These are phyloP conservation scores for Alternaria sp. DNA, from an alignment of 2,329 filamentous ascomycete genomes.

Conservation along the genomic window DNA sequence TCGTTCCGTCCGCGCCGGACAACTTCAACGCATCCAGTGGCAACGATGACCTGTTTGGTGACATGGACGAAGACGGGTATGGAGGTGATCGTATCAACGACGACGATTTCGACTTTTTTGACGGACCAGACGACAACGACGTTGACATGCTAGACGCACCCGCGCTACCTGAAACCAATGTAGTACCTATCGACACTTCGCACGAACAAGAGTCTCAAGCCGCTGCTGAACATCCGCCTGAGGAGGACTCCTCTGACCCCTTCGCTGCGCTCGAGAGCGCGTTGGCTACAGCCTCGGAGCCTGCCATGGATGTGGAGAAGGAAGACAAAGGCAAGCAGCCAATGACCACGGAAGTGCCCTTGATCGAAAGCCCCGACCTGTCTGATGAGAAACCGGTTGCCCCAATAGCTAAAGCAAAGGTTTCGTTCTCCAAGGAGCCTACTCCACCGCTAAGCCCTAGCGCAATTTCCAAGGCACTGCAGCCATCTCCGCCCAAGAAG, in stretches of 20 bases:
- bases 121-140: constrained; percentile 63
- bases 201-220: neutral
- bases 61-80: constrained; percentile 74
- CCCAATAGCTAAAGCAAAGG: neutral
- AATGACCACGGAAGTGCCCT: neutral
- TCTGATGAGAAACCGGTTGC: neutral
- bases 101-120: constrained; percentile 85
- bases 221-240: constrained; percentile 14
- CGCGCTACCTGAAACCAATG: constrained; percentile 24
- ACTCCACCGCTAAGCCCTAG: constrained; percentile 54
- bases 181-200: constrained; percentile 6
- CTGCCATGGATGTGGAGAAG: constrained; percentile 1
- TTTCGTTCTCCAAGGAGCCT: constrained; percentile 22
- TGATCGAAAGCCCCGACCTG: neutral
- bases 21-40: constrained; percentile 31
- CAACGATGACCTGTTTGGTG: constrained; percentile 68
- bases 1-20: constrained; percentile 30
- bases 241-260: constrained; percentile 39
- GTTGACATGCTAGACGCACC: constrained; percentile 45
- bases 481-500: constrained; percentile 49
- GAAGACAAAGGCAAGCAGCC: constrained; percentile 13
- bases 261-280: constrained; percentile 42
- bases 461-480: constrained; percentile 56
- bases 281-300: constrained; percentile 24
- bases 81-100: constrained; percentile 80